Evolutionary conservation across 192 early-diverging fungal species (phyloP).

Genomic region (Borealophlyctis nickersoniae): DNA sequence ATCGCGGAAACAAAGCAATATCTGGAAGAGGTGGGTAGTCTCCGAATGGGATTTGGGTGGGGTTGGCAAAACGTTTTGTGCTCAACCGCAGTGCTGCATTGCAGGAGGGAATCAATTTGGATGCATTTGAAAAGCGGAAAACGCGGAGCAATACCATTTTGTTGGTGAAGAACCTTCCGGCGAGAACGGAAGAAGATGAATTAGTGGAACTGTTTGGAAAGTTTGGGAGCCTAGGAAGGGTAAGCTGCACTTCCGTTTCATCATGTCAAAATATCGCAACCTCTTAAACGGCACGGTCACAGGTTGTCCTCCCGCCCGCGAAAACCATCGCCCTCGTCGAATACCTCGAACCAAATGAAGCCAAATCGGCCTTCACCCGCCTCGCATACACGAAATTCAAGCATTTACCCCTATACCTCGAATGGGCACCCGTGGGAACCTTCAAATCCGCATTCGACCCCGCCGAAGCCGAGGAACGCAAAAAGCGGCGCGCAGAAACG

Average conservation of each 20-base stretch:
- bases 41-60: too few relatives aligned
- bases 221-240: slow-evolving; percentile 84
- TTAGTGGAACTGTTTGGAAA: slow-evolving; percentile 77
- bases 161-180: slow-evolving; percentile 94
- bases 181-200: slow-evolving; percentile 76
- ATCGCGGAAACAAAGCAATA: slow-evolving; percentile 91
- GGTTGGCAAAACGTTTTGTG: slow-evolving; percentile 18
- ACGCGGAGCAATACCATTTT: slow-evolving; percentile 86
- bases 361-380: slow-evolving; percentile 79
- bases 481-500: not conserved
- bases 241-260: slow-evolving; percentile 32
- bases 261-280: slow-evolving; percentile 6
- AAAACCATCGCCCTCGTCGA: slow-evolving; percentile 93
- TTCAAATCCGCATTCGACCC: slow-evolving; percentile 67
- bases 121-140: slow-evolving; percentile 67
- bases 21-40: slow-evolving; percentile 63
- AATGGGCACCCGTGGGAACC: slow-evolving; percentile 83
- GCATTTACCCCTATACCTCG: slow-evolving; percentile 86
- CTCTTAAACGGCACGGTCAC: too few relatives aligned
- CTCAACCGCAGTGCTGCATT: not conserved
- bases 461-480: slow-evolving; percentile 31
- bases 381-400: slow-evolving; percentile 92
- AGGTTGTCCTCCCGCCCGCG: slow-evolving; percentile 80
- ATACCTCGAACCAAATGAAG: slow-evolving; percentile 85
- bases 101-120: slow-evolving; percentile 74